Evolutionary conservation across 2,329 filamentous ascomycete genomes (phyloP).

Genomic region (Fusarium citri): DNA sequence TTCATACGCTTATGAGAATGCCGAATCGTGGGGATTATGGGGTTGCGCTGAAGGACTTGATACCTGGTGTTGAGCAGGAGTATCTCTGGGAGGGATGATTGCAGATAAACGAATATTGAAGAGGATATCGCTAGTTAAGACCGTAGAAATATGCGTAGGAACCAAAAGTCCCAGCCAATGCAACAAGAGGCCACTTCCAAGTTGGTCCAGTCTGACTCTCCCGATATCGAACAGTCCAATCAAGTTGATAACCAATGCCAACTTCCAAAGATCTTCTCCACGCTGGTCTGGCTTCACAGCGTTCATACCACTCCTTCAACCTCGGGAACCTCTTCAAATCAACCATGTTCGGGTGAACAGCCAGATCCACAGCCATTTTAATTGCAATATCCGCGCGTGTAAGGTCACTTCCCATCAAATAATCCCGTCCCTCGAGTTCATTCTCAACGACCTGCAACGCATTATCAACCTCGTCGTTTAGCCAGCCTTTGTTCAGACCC

Average conservation of each 20-base stretch:
- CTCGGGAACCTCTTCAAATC: not conserved
- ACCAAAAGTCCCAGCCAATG: not conserved
- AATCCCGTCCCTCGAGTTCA: not conserved
- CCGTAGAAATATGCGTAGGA: not conserved
- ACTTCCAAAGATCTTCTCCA: not conserved
- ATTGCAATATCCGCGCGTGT: not conserved
- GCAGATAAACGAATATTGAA: no score
- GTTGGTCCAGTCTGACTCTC: not conserved
- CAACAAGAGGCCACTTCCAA: accelerated
- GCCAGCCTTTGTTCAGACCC: not conserved
- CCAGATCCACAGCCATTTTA: not conserved
- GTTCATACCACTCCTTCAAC: not conserved
- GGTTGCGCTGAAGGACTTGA: slow-evolving; percentile 58
- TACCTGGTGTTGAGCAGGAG: slow-evolving; percentile 48
- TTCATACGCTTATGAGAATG: slow-evolving; percentile 77
- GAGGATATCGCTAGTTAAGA: accelerated
- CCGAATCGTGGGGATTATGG: slow-evolving; percentile 85
- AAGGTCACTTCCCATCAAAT: not conserved
- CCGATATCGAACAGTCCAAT: not conserved
- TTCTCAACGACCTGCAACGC: not conserved
- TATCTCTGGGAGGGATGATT: slow-evolving; percentile 38
- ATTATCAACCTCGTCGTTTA: not conserved
- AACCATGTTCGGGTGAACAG: not conserved
- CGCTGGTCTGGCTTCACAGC: not conserved
- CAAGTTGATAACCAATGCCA: not conserved